Conservation (phyloP, 768 basidiomycete genomes). For the Mycena amicta region DNA sequence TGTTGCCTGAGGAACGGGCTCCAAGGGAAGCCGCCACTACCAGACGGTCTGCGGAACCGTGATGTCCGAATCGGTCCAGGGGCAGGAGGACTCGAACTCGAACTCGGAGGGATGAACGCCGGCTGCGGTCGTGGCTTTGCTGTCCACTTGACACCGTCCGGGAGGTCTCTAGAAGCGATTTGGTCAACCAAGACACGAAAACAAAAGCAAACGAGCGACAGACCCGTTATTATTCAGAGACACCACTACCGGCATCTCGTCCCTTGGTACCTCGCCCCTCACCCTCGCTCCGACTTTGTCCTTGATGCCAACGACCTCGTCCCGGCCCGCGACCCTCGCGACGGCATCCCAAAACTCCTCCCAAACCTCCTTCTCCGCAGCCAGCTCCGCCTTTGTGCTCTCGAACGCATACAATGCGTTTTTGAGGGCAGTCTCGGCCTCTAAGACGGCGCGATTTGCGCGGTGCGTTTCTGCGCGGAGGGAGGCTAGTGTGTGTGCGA, state of each 20-base stretch:
- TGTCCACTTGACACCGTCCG: neutral
- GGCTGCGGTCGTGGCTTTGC: neutral
- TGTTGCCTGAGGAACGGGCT: neutral
- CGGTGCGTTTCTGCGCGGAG: constrained; percentile 4
- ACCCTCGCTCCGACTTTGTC: neutral
- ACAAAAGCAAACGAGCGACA: neutral
- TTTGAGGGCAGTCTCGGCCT: constrained; percentile 7
- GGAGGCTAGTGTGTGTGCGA: neutral
- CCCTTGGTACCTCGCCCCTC: neutral
- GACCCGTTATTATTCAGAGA: neutral
- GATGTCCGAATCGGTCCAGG: too few species aligned
- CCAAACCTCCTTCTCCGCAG: constrained; percentile 8
- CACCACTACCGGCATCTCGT: constrained; percentile 5
- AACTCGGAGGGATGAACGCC: neutral
- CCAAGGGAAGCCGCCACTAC: too few species aligned
- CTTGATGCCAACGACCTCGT: neutral
- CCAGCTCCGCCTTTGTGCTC: neutral
- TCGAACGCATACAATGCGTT: constrained; percentile 6
- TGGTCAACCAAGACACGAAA: neutral
- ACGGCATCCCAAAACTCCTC: constrained; percentile 2
- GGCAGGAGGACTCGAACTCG: neutral
- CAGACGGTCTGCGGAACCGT: too few species aligned
- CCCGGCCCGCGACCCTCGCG: neutral
- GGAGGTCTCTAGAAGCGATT: neutral
- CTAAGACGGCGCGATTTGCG: neutral